phyloP scores from a whole-genome alignment of 495 filamentous ascomycete species.

The Podospora australis region DNA sequence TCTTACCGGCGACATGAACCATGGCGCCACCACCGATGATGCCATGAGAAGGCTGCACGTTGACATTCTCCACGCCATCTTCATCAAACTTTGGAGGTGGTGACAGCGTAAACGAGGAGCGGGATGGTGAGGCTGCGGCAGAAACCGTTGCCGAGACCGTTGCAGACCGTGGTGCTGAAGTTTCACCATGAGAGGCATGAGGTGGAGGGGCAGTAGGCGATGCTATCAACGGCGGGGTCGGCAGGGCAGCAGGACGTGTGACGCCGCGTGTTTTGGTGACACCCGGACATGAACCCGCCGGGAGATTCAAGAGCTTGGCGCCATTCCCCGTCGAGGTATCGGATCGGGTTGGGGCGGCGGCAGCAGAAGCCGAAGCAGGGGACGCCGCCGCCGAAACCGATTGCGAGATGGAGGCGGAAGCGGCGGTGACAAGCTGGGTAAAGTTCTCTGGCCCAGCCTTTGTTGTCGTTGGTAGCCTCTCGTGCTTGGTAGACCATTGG shows the following conservation, averaged over 20 bases:
- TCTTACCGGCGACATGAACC: not conserved
- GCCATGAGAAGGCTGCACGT: not conserved
- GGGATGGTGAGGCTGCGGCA: not conserved
- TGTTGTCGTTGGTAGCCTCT: conserved; percentile 14
- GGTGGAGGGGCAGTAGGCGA: not conserved
- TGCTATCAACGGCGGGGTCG: no score
- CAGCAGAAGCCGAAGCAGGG: not conserved
- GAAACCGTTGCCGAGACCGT: conserved; percentile 1
- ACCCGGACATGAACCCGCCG: not conserved
- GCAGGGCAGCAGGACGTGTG: no score
- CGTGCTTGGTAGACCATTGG: conserved; percentile 33
- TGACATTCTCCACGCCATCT: not conserved
- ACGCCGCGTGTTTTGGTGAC: not conserved
- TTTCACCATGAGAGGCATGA: not conserved
- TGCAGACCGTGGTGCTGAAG: conserved; percentile 2
- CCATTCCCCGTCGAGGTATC: not conserved
- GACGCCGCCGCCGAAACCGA: not conserved
- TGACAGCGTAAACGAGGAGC: conserved; percentile 7
- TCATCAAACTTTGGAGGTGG: conserved; percentile 5
- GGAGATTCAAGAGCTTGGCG: not conserved
- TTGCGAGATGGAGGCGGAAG: conserved; percentile 24
- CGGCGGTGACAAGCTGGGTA: conserved; percentile 25
- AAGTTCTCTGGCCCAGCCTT: conserved; percentile 25
- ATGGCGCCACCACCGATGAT: not conserved
- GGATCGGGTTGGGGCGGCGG: not conserved